A percentile compares a stretch with the other conserved stretches of the same genome.
Conservation (phyloP, 139 green algal genomes). For the Klebsormidium nitens region DNA sequence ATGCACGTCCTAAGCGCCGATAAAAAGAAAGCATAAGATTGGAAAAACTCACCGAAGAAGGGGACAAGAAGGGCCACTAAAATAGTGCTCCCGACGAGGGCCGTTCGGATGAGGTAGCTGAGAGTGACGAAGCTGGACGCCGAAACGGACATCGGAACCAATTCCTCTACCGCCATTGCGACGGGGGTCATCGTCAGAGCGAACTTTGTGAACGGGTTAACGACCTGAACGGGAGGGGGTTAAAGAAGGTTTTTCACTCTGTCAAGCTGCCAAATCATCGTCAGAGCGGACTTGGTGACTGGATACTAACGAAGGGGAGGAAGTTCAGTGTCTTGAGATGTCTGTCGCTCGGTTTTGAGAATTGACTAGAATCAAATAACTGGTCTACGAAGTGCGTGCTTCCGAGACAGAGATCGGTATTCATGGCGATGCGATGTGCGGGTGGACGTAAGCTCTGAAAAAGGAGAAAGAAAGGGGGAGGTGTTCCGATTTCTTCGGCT, state of each 20-base stretch:
- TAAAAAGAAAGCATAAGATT: too few relatives aligned
- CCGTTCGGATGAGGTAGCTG: conserved; percentile 20
- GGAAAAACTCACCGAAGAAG: conserved; percentile 26
- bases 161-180: conserved; percentile 25
- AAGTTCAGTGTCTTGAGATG: not conserved
- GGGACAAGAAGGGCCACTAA: conserved; percentile 18
- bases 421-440: too few relatives aligned
- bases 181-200: conserved; percentile 25
- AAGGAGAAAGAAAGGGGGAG: too few relatives aligned
- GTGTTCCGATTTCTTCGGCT: too few relatives aligned
- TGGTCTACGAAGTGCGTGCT: too few relatives aligned
- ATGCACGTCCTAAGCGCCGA: too few relatives aligned
- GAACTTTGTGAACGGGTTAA: conserved; percentile 39
- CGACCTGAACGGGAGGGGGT: too few relatives aligned
- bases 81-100: conserved; percentile 13
- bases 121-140: not conserved
- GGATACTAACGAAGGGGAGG: not conserved
- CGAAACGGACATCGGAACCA: conserved; percentile 4
- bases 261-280: not conserved
- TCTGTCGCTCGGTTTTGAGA: too few relatives aligned
- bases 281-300: not conserved
- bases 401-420: too few relatives aligned
- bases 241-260: too few relatives aligned
- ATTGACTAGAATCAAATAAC: too few relatives aligned
- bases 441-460: too few relatives aligned